Evolutionary conservation across 1,284 basidiomycete species (phyloP).

Genomic region (Irpex rosettiformis): DNA sequence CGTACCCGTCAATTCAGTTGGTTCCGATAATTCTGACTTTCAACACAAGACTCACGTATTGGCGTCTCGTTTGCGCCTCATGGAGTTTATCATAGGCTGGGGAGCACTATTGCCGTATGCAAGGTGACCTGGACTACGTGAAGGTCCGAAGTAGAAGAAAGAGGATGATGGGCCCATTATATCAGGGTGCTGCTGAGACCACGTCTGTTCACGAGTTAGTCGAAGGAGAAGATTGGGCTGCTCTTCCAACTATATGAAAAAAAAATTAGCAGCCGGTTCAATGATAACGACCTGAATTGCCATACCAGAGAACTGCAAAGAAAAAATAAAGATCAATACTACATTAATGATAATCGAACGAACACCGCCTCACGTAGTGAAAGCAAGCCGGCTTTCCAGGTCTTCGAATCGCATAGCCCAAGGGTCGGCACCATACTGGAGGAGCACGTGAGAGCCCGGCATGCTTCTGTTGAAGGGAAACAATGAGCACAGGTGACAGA

Average conservation of each 20-base stretch:
- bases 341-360: not conserved
- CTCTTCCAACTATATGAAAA: slow-evolving; percentile 40
- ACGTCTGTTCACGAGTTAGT: slow-evolving; percentile 56
- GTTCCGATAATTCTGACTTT: not conserved
- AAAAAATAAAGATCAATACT: not conserved
- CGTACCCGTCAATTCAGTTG: not conserved
- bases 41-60: slow-evolving; percentile 52
- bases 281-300: not conserved
- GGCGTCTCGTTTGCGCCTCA: slow-evolving; percentile 47
- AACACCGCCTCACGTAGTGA: slow-evolving; percentile 52
- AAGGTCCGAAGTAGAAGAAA: slow-evolving; percentile 70
- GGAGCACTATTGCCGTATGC: slow-evolving; percentile 63
- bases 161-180: slow-evolving; percentile 71
- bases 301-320: not conserved
- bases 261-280: not conserved
- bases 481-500: slow-evolving; percentile 20
- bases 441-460: slow-evolving; percentile 43
- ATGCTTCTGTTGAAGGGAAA: slow-evolving; percentile 25
- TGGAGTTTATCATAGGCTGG: slow-evolving; percentile 51
- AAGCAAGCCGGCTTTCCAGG: slow-evolving; percentile 55
- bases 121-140: slow-evolving; percentile 53
- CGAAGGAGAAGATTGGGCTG: slow-evolving; percentile 59
- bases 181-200: slow-evolving; percentile 59
- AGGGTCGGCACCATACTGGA: slow-evolving; percentile 62
- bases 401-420: slow-evolving; percentile 61